Conservation (phyloP, 495 filamentous ascomycete species). For the Tuber brumale region DNA sequence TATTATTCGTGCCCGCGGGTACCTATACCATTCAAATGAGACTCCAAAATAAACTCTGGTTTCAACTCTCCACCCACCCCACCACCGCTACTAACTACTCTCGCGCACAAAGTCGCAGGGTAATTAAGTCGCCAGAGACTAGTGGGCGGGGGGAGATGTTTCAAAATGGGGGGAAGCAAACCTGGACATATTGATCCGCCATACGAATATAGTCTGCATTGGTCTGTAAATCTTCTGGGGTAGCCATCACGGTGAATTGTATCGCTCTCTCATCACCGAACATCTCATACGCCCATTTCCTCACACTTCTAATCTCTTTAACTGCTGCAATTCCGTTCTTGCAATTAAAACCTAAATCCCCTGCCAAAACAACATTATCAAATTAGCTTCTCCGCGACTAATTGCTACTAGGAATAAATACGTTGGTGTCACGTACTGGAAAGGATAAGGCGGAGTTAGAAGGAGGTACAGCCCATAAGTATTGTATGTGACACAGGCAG, state of each 20-base stretch:
- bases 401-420: neutral
- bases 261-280: conserved; percentile 97
- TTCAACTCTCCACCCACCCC: conserved; percentile 46
- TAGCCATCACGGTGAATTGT: conserved; percentile 99
- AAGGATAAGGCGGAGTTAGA: too few relatives aligned
- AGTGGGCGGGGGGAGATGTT: neutral
- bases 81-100: conserved; percentile 45
- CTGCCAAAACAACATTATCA: neutral
- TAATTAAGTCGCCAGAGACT: neutral
- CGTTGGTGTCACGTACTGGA: neutral
- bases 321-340: conserved; percentile 99
- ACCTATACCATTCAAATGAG: conserved; percentile 45
- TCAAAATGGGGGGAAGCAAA: conserved; percentile 40
- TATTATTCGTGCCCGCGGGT: conserved; percentile 97
- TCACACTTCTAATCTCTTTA: conserved; percentile 94
- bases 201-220: conserved; percentile 99
- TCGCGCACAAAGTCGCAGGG: neutral
- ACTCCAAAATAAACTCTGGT: neutral
- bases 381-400: neutral
- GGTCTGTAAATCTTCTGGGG: conserved; percentile 89
- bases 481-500: too few relatives aligned
- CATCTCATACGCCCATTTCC: conserved; percentile 99
- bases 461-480: too few relatives aligned
- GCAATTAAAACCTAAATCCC: conserved; percentile 74
- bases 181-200: conserved; percentile 98